Conservation (phyloP, 441 rosid genomes). For the Croton laevigatus region DNA sequence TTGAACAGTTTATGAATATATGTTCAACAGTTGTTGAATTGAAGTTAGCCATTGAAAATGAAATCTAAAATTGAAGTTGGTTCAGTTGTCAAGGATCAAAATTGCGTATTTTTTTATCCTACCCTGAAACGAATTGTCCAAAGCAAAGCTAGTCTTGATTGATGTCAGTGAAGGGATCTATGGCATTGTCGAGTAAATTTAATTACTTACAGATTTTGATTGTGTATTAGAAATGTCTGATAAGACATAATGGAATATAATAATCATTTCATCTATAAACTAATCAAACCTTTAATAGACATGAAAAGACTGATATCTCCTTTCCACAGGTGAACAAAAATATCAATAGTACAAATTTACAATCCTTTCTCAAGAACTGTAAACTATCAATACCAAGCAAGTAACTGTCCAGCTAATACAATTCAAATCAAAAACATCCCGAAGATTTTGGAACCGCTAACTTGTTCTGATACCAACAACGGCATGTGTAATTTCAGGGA, state of each 20-base stretch:
- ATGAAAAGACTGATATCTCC: not conserved
- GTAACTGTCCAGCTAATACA: conserved; percentile 47
- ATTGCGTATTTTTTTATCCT: no score
- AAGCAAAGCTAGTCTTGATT: conserved; percentile 39
- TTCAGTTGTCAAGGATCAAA: no score
- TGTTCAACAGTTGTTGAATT: no score
- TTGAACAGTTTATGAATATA: no score
- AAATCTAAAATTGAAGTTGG: no score
- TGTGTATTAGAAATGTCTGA: no score
- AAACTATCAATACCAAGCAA: conserved; percentile 41
- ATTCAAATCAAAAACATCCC: conserved; percentile 53
- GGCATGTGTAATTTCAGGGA: conserved; percentile 36
- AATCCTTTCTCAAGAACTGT: conserved; percentile 76
- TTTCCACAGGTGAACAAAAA: conserved; percentile 46
- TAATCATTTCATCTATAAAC: not conserved
- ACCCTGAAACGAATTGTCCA: conserved; percentile 53
- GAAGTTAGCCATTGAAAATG: no score
- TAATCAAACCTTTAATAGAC: not conserved
- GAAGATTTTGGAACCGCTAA: conserved; percentile 37
- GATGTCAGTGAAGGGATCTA: conserved; percentile 52
- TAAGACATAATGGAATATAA: no score
- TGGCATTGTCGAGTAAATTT: conserved; percentile 45
- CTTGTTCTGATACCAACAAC: conserved; percentile 42
- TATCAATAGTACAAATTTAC: conserved; percentile 48
- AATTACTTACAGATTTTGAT: not conserved